Evolutionary conservation across 169 alveolate species (phyloP).

Genomic region (Plasmodium gonderi): DNA sequence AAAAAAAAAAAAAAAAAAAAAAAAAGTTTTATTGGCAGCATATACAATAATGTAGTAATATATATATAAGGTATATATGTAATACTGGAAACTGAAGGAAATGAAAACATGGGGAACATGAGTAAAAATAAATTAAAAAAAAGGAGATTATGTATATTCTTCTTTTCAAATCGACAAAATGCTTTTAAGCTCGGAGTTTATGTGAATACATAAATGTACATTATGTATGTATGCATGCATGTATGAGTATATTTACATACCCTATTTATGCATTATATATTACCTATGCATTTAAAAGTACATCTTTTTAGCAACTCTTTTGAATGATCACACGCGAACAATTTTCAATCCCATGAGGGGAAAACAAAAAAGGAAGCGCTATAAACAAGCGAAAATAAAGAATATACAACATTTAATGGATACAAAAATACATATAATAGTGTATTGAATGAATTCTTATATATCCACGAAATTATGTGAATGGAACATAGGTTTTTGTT

Average conservation of each 20-base stretch:
- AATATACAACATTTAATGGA: too few relatives aligned
- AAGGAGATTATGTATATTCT: not conserved
- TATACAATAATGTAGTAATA: not conserved
- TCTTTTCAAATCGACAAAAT: not conserved
- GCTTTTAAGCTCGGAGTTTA: not conserved
- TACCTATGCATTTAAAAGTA: too few relatives aligned
- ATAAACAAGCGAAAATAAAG: too few relatives aligned
- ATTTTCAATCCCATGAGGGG: too few relatives aligned
- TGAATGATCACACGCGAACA: too few relatives aligned
- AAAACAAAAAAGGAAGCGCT: too few relatives aligned
- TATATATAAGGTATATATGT: not conserved
- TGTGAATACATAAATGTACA: not conserved
- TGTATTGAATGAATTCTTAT: too few relatives aligned
- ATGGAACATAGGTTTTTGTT: too few relatives aligned
- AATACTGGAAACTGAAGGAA: not conserved
- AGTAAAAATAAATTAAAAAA: not conserved
- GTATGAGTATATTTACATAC: not conserved
- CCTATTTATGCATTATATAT: too few relatives aligned
- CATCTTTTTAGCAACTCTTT: too few relatives aligned
- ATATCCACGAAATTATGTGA: not conserved
- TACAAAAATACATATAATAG: too few relatives aligned
- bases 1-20: not conserved
- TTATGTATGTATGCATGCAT: not conserved
- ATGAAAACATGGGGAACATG: not conserved
- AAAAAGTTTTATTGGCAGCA: not conserved